Evolutionary conservation across 177 flowering plant genomes (phyloP), one percentile per base, ranked within the genome.

Genomic region (Telopea speciosissima): DNA sequence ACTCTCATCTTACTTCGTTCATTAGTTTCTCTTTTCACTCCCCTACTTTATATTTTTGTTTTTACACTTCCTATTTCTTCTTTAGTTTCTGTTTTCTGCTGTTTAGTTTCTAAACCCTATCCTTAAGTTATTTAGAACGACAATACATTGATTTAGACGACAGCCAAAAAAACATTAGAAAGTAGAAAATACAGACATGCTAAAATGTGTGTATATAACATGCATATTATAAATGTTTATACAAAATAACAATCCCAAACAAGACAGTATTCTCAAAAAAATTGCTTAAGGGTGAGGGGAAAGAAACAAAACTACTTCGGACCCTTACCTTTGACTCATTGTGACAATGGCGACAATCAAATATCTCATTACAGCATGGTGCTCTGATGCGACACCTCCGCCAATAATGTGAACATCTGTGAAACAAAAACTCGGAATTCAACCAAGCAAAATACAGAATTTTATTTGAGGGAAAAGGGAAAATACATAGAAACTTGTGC

Each of bases 281-380:
- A 52, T 24, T 21, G 63, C 22, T 24, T 6, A 44, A 59, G 40
- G 40, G 40, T 36, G 40, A 36, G 9, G 40, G 8, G 40, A 0
- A 36, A 36, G 65, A 12, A 6, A 36, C 36, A 56, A 19, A 58
- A 58, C 22, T 3, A 58, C 22, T 0, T 58, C 26, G 14, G 22
- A 52, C 54, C 21, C n/a, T 61, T 65, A 90, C 98, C 87, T 83
- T 89, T 33, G 86, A 87, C 69, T 94, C 98, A 74, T 92, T 92
- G 70, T 94, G 98, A 74, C 97, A 94, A 76, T 92, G 97, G 31
- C 90, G 92, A 68, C 98, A 94, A 78, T 83, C 89, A 82, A 89
- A 94, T 56, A 94, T 77, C 77, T 90, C 92, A 84, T 84, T 84
- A 82, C 97, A 94, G 72, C 97, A 93, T 6, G 96, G 98, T 70